Conservation (phyloP, 371 early-diverging fungal species). For the Apophysomyces ossiformis region DNA sequence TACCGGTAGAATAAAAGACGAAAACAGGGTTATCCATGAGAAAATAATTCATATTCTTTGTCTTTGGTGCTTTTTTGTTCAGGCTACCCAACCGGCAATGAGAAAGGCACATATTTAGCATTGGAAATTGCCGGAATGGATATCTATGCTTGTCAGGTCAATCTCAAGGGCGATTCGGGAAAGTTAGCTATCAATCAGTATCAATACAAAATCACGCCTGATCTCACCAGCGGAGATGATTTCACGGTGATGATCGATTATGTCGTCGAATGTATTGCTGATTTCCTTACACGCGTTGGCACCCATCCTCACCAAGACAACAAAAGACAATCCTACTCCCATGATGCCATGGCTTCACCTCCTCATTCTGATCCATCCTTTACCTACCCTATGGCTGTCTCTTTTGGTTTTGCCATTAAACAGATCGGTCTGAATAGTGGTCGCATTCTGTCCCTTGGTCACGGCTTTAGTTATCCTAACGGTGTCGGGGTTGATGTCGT, state of each 20-base stretch:
- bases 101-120: conserved; percentile 88
- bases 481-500: conserved; percentile 48
- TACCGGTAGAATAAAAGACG: conserved; percentile 8
- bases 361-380: background rate
- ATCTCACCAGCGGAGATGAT: conserved; percentile 69
- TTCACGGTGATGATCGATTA: conserved; percentile 45
- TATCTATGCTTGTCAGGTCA: conserved; percentile 55
- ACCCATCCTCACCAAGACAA: background rate
- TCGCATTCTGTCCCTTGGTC: conserved; percentile 43
- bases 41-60: background rate
- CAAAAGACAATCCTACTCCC: too few species aligned
- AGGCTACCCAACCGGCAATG: conserved; percentile 79
- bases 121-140: conserved; percentile 89
- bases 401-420: conserved; percentile 49
- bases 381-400: conserved; percentile 44
- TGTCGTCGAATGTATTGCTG: conserved; percentile 50
- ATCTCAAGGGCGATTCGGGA: conserved; percentile 51
- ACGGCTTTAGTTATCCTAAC: conserved; percentile 51
- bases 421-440: conserved; percentile 51
- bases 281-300: conserved; percentile 45
- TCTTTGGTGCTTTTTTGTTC: background rate
- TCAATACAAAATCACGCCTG: conserved; percentile 81
- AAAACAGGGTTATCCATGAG: background rate
- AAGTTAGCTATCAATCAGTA: conserved; percentile 56
- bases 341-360: too few species aligned